Percentiles rank a stretch among this genome's conserved stretches.
Evolutionary conservation across 441 rosid species (phyloP).

Genomic region (Breynia disticha): DNA sequence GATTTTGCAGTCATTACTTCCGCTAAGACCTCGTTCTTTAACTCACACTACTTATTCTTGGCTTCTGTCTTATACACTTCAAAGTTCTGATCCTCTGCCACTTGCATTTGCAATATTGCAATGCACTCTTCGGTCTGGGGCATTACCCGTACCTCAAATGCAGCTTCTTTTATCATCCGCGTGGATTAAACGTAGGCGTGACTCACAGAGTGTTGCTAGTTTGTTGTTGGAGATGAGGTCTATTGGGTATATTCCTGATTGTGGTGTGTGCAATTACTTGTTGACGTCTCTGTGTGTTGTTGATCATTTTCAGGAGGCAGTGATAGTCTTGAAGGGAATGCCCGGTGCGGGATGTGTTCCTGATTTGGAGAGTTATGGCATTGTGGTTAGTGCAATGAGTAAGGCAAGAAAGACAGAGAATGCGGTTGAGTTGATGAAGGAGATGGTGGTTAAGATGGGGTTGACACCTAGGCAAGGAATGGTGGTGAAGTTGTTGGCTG

Average conservation of each 20-base stretch:
- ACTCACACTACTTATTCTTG: constrained; percentile 36
- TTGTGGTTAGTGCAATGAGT: constrained; percentile 43
- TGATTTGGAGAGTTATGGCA: constrained; percentile 58
- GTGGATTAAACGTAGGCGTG: constrained; percentile 39
- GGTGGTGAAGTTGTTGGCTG: constrained; percentile 43
- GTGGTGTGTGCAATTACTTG: constrained; percentile 55
- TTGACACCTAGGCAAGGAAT: constrained; percentile 56
- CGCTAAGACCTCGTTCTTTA: constrained; percentile 47
- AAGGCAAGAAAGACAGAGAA: constrained; percentile 39
- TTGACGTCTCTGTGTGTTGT: constrained; percentile 57
- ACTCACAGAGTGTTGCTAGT: constrained; percentile 27
- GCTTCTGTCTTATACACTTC: constrained; percentile 59
- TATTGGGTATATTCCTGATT: constrained; percentile 62
- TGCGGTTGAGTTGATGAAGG: constrained; percentile 45
- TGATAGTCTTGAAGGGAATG: constrained; percentile 53
- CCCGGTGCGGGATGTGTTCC: constrained; percentile 48
- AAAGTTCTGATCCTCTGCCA: constrained; percentile 45
- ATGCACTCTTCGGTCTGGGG: constrained; percentile 64
- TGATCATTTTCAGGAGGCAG: constrained; percentile 59
- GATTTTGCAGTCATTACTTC: constrained; percentile 49
- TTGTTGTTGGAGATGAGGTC: constrained; percentile 44
- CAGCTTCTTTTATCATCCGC: constrained; percentile 47
- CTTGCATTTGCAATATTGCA: constrained; percentile 59
- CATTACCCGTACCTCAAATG: constrained; percentile 47
- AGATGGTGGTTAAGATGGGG: constrained; percentile 62